Evolutionary conservation across 768 basidiomycete species (phyloP).

Genomic region (Myochromella boudieri): DNA sequence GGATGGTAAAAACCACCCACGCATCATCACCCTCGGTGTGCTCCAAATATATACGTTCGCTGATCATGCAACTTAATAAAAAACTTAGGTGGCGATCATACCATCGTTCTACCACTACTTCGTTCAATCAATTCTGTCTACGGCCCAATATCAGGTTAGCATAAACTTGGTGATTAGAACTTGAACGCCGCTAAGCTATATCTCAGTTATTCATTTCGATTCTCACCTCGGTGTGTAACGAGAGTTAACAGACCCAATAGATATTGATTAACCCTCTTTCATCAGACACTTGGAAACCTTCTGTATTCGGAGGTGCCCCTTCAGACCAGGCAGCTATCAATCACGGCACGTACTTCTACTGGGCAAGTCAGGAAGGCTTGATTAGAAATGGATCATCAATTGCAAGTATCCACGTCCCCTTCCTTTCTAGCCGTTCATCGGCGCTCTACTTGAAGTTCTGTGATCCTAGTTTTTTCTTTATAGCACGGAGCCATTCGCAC

Average conservation of each 20-base stretch:
- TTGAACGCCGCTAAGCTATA: slow-evolving; percentile 19
- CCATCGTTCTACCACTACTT: slow-evolving; percentile 62
- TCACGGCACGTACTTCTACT: slow-evolving; percentile 91
- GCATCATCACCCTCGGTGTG: slow-evolving; percentile 63
- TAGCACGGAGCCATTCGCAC: slow-evolving; percentile 89
- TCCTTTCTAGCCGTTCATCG: slow-evolving; percentile 1
- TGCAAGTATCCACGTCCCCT: slow-evolving; percentile 61
- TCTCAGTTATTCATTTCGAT: slow-evolving; percentile 86
- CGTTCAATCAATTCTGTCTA: slow-evolving; percentile 77
- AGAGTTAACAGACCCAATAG: neutral
- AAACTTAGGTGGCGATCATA: slow-evolving; percentile 74
- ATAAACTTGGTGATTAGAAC: neutral
- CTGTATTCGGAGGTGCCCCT: slow-evolving; percentile 73
- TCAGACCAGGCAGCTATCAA: slow-evolving; percentile 75
- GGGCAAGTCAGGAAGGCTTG: slow-evolving; percentile 81
- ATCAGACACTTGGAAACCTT: slow-evolving; percentile 72
- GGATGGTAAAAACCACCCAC: slow-evolving; percentile 76
- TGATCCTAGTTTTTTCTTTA: slow-evolving; percentile 74
- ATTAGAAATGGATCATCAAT: slow-evolving; percentile 77
- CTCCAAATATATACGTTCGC: neutral
- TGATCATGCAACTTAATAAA: neutral
- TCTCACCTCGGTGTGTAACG: slow-evolving; percentile 53
- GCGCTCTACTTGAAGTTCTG: slow-evolving; percentile 25
- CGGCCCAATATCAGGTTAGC: slow-evolving; percentile 39
- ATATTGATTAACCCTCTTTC: neutral